Evolutionary conservation across 2,329 filamentous ascomycete genomes (phyloP).

Genomic region (Magnaporthales sp.): DNA sequence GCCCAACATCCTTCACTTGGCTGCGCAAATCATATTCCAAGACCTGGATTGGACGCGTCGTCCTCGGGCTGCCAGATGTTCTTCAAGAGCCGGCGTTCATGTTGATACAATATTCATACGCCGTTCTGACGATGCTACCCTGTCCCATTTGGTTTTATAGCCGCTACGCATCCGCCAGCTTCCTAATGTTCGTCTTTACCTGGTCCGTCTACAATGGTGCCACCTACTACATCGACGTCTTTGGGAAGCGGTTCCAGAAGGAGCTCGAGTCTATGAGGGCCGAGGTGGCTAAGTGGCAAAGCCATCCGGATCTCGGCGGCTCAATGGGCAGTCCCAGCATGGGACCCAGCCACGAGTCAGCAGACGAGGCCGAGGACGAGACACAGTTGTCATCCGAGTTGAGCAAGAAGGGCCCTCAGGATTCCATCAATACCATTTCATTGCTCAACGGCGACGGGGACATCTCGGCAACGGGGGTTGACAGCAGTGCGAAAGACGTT

Average conservation of each 20-base stretch:
- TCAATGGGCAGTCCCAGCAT: slow-evolving; percentile 26
- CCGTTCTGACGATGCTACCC: slow-evolving; percentile 85
- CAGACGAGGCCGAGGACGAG: slow-evolving; percentile 13
- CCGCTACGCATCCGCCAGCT: slow-evolving; percentile 66
- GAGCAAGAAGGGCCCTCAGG: slow-evolving; percentile 8
- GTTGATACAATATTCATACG: slow-evolving; percentile 89
- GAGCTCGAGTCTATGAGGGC: slow-evolving; percentile 83
- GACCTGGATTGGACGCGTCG: slow-evolving; percentile 78
- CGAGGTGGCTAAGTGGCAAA: slow-evolving; percentile 86
- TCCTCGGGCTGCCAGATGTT: slow-evolving; percentile 64
- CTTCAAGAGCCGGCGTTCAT: slow-evolving; percentile 91
- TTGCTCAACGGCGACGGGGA: slow-evolving; percentile 40
- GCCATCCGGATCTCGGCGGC: slow-evolving; percentile 35
- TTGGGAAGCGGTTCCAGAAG: slow-evolving; percentile 93
- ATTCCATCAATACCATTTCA: slow-evolving; percentile 46
- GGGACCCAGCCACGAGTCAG: slow-evolving; percentile 22
- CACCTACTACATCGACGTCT: slow-evolving; percentile 97
- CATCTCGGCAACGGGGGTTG: slow-evolving; percentile 14
- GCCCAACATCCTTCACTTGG: slow-evolving; percentile 97
- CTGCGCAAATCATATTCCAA: slow-evolving; percentile 84
- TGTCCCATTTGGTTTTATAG: slow-evolving; percentile 94
- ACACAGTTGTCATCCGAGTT: slow-evolving; percentile 8
- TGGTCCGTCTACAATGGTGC: slow-evolving; percentile 97
- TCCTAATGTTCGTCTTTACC: slow-evolving; percentile 74
- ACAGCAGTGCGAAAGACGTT: slow-evolving; percentile 34